Evolutionary conservation across 257 asterid species (phyloP), one percentile per base, ranked within the genome.

Genomic region (Coffea eugenioides): DNA sequence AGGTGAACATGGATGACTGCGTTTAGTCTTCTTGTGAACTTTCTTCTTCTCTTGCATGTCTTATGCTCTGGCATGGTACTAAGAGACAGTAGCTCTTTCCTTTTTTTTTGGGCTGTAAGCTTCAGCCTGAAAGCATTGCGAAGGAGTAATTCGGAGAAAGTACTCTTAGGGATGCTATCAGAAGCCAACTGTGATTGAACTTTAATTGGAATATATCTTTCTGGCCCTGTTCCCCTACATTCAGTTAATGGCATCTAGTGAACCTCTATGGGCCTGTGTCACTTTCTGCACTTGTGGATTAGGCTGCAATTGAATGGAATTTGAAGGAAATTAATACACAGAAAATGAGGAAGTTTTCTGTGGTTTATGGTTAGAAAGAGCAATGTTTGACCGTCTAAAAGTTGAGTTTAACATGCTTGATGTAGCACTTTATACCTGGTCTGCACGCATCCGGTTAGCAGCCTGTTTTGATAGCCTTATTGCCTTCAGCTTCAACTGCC

Each of bases 1-100:
- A 95, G 97, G 99, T 95, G 88, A 82, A 75, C 75, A 71, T 34
- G 43, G 5, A 46, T 21, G 73, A n/a, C 59, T 69, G 13, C 11
- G 45, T 46, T 48, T 61, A 76, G 20, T 8, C 6, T 27, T 64
- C 39, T 64, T 25, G 69, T 10, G 25, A 64, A 45, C 68, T 41
- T 13, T 36, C 66, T 49, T 23, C 73, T 73, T 43, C 68, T 51
- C 10, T 45, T 46, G 14, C 41, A 20, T 49, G 23, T 76, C 45
- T 39, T 39, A 65, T 81, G 77, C 49, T 23, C 18, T 46, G 62
- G 68, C 49, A 48, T 73, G 56, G 27, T 57, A 64, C 20, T 72
- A n/a, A 66, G 56, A 12, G 54, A 13, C 13, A 67, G 15, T 18
- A 18, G 57, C 12, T 13, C 2, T 13, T 3, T 52, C 57, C 57